These are phyloP conservation scores for Waitea zeae DNA, from an alignment of 1,284 basidiomycete species.

Conservation along the genomic window DNA sequence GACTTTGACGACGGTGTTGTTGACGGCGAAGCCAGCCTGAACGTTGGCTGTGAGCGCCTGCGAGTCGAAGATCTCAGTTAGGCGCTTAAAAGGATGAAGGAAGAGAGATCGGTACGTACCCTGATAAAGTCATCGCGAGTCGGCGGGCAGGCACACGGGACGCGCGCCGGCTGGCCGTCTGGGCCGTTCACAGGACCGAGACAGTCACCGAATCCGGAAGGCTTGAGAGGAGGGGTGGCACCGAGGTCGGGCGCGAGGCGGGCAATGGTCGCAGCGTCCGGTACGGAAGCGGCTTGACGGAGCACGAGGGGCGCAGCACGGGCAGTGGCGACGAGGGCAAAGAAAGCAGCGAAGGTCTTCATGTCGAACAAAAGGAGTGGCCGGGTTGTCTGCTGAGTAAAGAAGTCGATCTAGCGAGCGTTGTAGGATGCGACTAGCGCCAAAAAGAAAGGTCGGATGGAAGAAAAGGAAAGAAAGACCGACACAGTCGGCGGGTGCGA, in stretches of 20 bases:
- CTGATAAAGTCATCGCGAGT: background rate
- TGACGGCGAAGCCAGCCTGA: slow-evolving; percentile 11
- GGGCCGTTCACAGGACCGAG: background rate
- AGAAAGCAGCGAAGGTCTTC: background rate
- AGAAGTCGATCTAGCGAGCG: background rate
- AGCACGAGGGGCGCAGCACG: background rate
- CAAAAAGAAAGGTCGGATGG: no score
- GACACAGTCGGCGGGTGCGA: background rate
- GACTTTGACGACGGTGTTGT: slow-evolving; percentile 8
- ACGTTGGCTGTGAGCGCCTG: slow-evolving; percentile 10
- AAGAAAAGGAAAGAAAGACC: background rate
- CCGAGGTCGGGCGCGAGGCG: background rate
- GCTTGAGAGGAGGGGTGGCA: background rate
- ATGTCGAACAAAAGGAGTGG: background rate
- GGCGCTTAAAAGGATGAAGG: background rate
- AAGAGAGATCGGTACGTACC: background rate
- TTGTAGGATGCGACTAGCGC: background rate
- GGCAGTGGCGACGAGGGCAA: background rate
- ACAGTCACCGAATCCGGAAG: background rate
- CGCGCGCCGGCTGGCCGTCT: background rate
- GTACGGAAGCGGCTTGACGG: no score
- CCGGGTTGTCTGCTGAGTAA: background rate
- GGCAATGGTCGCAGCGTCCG: background rate
- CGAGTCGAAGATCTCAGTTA: background rate
- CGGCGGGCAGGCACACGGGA: background rate